Evolutionary conservation across 371 early-diverging fungal genomes (phyloP).

Genomic region (Haplosporangium sp.): DNA sequence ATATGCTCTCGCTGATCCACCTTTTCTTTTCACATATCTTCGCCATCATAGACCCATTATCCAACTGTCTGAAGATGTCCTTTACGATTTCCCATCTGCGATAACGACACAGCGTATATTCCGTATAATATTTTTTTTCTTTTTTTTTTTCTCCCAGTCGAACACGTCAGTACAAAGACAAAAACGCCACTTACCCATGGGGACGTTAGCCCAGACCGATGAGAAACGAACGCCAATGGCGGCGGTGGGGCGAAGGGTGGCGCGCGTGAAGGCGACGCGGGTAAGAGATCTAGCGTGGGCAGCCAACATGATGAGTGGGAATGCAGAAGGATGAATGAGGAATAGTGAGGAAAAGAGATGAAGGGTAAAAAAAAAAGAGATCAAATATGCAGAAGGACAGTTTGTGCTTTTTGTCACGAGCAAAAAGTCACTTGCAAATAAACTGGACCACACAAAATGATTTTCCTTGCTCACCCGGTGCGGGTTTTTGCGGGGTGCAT

Average conservation of each 20-base stretch:
- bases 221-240: slow-evolving; percentile 64
- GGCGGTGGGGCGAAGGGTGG: slow-evolving; percentile 57
- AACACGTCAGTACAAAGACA: neutral
- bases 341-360: slow-evolving; percentile 18
- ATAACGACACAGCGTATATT: neutral
- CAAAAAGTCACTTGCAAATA: neutral
- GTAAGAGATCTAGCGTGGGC: slow-evolving; percentile 61
- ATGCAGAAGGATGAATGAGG: neutral
- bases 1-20: neutral
- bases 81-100: neutral
- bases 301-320: slow-evolving; percentile 54
- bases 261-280: slow-evolving; percentile 57
- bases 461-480: slow-evolving; percentile 7
- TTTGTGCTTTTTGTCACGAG: neutral
- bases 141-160: neutral
- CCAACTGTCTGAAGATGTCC: no score
- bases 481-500: slow-evolving; percentile 36
- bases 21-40: neutral
- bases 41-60: neutral
- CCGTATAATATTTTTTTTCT: neutral
- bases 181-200: slow-evolving; percentile 66
- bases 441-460: neutral
- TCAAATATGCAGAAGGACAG: slow-evolving; percentile 11
- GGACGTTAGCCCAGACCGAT: slow-evolving; percentile 82
- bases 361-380: slow-evolving; percentile 17